Base-by-base conservation (phyloP, 1,284 basidiomycete species). In the Coniophora puteana region DNA sequence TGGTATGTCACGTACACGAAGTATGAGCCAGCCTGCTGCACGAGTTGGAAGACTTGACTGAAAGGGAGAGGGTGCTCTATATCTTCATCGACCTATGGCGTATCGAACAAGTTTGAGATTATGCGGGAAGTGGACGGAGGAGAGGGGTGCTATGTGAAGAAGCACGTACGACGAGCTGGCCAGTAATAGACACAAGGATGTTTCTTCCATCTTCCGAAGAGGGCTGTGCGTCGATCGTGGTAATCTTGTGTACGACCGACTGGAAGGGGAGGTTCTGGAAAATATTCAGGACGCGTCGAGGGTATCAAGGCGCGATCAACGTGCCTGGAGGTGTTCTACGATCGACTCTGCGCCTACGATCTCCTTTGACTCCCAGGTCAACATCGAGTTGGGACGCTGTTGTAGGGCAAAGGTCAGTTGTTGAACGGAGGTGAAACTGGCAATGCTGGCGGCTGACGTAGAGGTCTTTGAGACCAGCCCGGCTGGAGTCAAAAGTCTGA, bases 11-110 rank as follows among this genome's bases (percentile, higher is more conserved):
- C 84, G 44, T 70, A 93, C 83, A 97, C 89, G 62, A 85, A 97
- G 76, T 90, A 97, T 51, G 78, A 80, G 21, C 57, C 63, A 13
- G 71, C 78, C 17, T 96, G 92, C 23, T 81, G 86, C 45, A 89
- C 76, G 38, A 98, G 80, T 51, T 94, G 92, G 80, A 98, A 99
- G 45, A 84, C 71, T 66, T 96, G 93, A 51, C 83, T 88, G 74
- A 90, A 97, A 56, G 81, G 82, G 45, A 97, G 69, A n/a, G 89
- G 79, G 56, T 90, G 88, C 43, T 65, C 43, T 51, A 73, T 75
- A 54, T 86, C 89, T 49, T 94, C 89, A 54, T 95, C 93, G 49
- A 95, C 78, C 90, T 90, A 51, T 13, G 17, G 33, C 26, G 26
- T 16, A 33, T 57, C 5, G 53, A 5, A 30, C 10, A n/a, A 31